Percentiles rank a stretch among this genome's conserved stretches.
Evolutionary conservation across 106 monocot genomes (phyloP).

Genomic region (Platanthera guangdongensis): DNA sequence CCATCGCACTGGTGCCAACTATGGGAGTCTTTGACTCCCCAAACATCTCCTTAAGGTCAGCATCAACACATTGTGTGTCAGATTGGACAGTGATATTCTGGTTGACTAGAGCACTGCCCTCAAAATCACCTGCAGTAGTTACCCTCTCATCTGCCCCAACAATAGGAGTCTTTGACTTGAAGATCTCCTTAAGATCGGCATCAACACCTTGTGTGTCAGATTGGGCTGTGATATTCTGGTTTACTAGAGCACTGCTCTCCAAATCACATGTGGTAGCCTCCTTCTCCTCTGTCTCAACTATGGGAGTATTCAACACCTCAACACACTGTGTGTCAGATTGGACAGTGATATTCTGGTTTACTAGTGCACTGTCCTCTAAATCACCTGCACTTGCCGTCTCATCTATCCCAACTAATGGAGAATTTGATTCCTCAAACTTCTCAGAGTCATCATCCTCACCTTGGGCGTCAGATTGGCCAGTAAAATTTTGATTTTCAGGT

Average conservation of each 20-base stretch:
- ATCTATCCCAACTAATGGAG: not conserved
- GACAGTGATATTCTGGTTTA: not conserved
- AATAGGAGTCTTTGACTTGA: not conserved
- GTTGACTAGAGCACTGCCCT: no score
- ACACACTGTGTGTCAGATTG: conserved; percentile 1
- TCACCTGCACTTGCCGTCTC: not conserved
- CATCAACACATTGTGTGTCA: no score
- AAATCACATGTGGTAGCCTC: not conserved
- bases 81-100: no score
- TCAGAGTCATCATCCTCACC: conserved; percentile 5
- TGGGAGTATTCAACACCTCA: conserved; percentile 15
- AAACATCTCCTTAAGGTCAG: no score
- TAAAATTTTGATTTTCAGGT: conserved; percentile 5
- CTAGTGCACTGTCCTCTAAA: conserved; percentile 4
- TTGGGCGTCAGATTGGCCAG: not conserved
- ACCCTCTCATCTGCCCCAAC: no score
- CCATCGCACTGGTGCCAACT: no score
- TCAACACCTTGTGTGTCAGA: conserved; percentile 1
- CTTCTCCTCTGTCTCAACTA: not conserved
- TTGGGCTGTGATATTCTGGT: not conserved
- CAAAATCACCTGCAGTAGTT: no score
- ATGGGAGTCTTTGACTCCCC: no score
- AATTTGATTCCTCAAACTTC: conserved; percentile 23
- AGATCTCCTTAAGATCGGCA: conserved; percentile 9
- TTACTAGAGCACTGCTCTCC: not conserved